Evolutionary conservation across 805 yeast genomes (phyloP).

Genomic region (Jamesozyma rosinii): DNA sequence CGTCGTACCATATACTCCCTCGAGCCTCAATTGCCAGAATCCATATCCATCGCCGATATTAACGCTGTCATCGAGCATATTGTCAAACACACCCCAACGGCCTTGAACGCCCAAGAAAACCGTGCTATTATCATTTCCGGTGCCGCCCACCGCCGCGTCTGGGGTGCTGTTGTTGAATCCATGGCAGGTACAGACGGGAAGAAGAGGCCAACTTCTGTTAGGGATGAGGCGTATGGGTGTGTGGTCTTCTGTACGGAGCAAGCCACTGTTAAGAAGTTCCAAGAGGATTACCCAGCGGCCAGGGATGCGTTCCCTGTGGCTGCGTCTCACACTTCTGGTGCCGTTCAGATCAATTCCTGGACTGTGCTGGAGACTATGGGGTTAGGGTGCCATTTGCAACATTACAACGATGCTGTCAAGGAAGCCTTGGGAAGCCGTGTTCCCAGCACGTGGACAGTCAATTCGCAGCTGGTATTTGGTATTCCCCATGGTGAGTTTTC

Average conservation of each 20-base stretch:
- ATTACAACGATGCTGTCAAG: constrained; percentile 40
- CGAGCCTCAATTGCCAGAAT: constrained; percentile 37
- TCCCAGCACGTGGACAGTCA: constrained; percentile 38
- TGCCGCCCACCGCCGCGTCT: constrained; percentile 36
- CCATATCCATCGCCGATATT: constrained; percentile 34
- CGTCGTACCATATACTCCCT: constrained; percentile 44
- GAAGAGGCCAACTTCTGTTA: constrained; percentile 36
- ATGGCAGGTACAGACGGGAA: constrained; percentile 32
- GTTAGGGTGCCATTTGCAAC: constrained; percentile 45
- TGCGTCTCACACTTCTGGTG: constrained; percentile 41
- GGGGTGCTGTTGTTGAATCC: constrained; percentile 36
- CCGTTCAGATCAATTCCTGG: constrained; percentile 45
- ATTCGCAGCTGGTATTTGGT: constrained; percentile 46
- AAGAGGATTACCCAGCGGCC: constrained; percentile 37
- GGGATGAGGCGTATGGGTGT: constrained; percentile 42
- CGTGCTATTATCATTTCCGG: constrained; percentile 43
- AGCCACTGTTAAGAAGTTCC: constrained; percentile 32
- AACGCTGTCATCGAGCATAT: constrained; percentile 36
- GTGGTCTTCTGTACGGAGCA: constrained; percentile 42
- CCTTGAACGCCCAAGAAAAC: constrained; percentile 43
- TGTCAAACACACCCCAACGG: constrained; percentile 41
- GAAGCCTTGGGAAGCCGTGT: constrained; percentile 32
- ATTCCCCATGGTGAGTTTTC: constrained; percentile 31
- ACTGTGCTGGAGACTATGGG: constrained; percentile 37
- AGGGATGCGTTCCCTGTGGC: constrained; percentile 40